Evolutionary conservation across 495 filamentous ascomycete species (phyloP), one percentile per base, ranked within the genome.

Genomic region (Penicillium steckii): DNA sequence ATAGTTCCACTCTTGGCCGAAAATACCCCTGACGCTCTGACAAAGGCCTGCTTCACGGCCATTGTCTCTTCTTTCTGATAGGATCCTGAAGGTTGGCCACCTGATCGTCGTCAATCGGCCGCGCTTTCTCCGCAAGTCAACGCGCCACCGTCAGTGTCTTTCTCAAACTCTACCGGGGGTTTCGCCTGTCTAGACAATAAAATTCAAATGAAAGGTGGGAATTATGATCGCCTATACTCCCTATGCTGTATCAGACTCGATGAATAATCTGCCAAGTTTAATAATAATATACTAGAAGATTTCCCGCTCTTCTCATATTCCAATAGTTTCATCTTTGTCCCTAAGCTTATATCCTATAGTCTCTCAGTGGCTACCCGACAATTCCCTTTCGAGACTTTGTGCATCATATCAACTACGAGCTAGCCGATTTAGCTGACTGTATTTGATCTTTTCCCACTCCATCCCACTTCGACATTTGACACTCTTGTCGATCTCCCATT

Each of bases 271-370:
- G 23, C 10, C 23, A 18, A 21, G 22, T 40, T 35, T 24, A 46
- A 40, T 52, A 23, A 33, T 18, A n/a, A n/a, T n/a, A n/a, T n/a
- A n/a, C n/a, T n/a, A n/a, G n/a, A n/a, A n/a, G n/a, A n/a, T n/a
- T n/a, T n/a, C n/a, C 19, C 23, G n/a, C 10, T n/a, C n/a, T 24
- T n/a, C 27, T 37, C n/a, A 38, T n/a, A 9, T 29, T 24, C 37
- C 27, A 49, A 40, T 49, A 50, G 25, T 48, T 18, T 21, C 17
- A 8, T 27, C 12, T 24, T 50, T 27, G 29, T 46, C 30, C 32
- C 23, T 33, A 45, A 56, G 47, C 53, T 50, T 56, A 46, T 56
- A 51, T 50, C 26, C 32, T 24, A 41, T 46, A 44, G 46, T 19
- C 23, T 46, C 46, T 48, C 45, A 5, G 27, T 45, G 52, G 52